Percentiles rank a stretch among this genome's conserved stretches.
Conservation (phyloP, 805 yeast species). For the Scheffersomyces spartinae region DNA sequence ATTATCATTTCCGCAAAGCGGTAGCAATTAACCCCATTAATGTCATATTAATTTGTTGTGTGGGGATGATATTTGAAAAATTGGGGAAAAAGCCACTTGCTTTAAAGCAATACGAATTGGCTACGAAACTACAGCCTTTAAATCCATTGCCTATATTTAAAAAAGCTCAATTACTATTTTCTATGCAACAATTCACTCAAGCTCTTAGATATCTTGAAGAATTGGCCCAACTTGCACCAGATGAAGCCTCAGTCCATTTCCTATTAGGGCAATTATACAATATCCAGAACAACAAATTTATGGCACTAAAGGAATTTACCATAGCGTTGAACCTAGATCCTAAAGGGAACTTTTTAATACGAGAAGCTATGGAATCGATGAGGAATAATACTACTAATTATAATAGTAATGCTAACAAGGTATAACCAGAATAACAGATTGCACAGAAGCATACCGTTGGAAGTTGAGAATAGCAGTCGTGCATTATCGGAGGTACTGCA, state of each 20-base stretch:
- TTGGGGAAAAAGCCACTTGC: constrained; percentile 61
- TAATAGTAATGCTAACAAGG: no score
- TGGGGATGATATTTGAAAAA: constrained; percentile 87
- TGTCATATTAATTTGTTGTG: constrained; percentile 80
- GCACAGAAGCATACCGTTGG: no score
- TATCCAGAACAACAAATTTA: constrained; percentile 57
- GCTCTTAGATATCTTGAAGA: constrained; percentile 69
- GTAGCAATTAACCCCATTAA: constrained; percentile 82
- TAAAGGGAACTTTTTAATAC: constrained; percentile 74
- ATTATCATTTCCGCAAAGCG: constrained; percentile 79
- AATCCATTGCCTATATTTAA: constrained; percentile 82
- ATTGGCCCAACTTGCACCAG: constrained; percentile 72
- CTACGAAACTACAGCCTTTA: constrained; percentile 72
- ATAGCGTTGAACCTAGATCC: constrained; percentile 88
- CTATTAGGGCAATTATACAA: constrained; percentile 80
- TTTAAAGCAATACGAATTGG: constrained; percentile 68
- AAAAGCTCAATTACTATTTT: constrained; percentile 70
- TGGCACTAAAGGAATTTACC: constrained; percentile 79
- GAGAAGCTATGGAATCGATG: constrained; percentile 64
- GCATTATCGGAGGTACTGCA: no score
- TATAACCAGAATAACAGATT: no score
- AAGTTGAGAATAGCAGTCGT: no score
- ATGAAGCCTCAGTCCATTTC: constrained; percentile 89
- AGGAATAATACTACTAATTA: no score
- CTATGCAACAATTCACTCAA: constrained; percentile 56